Conservation (phyloP, 1,139 yeast genomes). For the Yamadazyma trypodendri region DNA sequence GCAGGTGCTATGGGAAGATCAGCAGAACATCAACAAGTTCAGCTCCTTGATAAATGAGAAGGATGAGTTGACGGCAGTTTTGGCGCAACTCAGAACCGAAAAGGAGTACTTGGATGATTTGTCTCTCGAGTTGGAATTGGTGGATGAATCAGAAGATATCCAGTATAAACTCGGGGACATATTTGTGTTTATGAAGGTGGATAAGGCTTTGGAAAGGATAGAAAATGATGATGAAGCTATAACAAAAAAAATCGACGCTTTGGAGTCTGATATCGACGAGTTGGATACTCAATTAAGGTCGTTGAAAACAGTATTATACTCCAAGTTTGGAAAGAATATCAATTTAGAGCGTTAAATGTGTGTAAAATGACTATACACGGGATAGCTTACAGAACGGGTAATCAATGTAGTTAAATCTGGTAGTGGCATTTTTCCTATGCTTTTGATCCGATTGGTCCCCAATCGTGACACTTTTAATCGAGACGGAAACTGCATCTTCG, state of each 20-base stretch:
- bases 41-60: slow-evolving; percentile 75
- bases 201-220: slow-evolving; percentile 62
- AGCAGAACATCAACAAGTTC: slow-evolving; percentile 82
- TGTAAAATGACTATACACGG: too few relatives aligned
- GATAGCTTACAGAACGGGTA: background rate
- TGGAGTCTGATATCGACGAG: slow-evolving; percentile 48
- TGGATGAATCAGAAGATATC: slow-evolving; percentile 75
- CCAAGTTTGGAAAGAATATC: slow-evolving; percentile 87
- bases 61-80: slow-evolving; percentile 53
- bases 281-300: slow-evolving; percentile 54
- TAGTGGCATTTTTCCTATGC: background rate
- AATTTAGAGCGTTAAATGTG: slow-evolving; percentile 61
- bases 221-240: slow-evolving; percentile 59
- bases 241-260: slow-evolving; percentile 45
- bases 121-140: slow-evolving; percentile 76
- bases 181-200: slow-evolving; percentile 65
- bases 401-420: background rate
- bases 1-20: slow-evolving; percentile 88
- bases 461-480: background rate
- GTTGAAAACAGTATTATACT: slow-evolving; percentile 74
- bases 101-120: slow-evolving; percentile 90
- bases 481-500: background rate
- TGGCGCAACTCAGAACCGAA: slow-evolving; percentile 57
- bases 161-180: slow-evolving; percentile 75
- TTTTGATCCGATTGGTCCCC: background rate